phyloP scores from a whole-genome alignment of 2,329 filamentous ascomycete genomes.

The Sporothrix curviconia region DNA sequence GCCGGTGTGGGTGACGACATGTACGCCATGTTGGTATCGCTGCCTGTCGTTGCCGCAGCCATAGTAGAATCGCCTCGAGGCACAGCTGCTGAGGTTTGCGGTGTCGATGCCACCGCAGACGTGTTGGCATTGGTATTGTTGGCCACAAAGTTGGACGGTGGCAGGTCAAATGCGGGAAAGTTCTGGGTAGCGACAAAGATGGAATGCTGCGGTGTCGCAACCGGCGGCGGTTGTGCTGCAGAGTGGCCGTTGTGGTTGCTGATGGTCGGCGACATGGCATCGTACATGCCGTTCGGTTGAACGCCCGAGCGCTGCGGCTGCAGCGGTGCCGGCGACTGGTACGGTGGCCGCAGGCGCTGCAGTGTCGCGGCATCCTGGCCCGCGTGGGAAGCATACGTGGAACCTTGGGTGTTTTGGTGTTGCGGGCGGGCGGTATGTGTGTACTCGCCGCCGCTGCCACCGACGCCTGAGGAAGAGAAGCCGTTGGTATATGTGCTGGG shows the following conservation, averaged over 20 bases:
- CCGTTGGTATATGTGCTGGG: conserved; percentile 34
- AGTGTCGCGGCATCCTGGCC: neutral
- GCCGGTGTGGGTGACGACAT: conserved; percentile 31
- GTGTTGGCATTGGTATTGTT: neutral
- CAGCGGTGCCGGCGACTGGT: conserved; percentile 37
- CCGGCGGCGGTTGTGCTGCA: conserved; percentile 35
- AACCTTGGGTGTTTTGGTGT: neutral
- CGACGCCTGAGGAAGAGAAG: conserved; percentile 19
- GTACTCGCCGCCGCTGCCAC: conserved; percentile 35
- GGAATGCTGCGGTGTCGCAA: conserved; percentile 38
- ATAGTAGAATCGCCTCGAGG: neutral
- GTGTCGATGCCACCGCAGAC: neutral
- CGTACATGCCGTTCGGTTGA: conserved; percentile 44
- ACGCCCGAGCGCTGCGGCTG: conserved; percentile 39
- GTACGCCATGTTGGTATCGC: conserved; percentile 25
- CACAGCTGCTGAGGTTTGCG: neutral
- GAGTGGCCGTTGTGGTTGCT: conserved; percentile 32
- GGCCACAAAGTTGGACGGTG: conserved; percentile 49
- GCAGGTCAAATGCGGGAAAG: conserved; percentile 56
- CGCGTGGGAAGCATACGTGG: neutral
- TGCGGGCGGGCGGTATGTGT: conserved; percentile 32
- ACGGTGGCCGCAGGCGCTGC: conserved; percentile 24
- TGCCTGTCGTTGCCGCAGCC: neutral
- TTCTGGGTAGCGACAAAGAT: conserved; percentile 54
- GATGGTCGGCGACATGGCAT: conserved; percentile 47